Conservation (phyloP, 768 basidiomycete species). For the Termitomyces sp. region DNA sequence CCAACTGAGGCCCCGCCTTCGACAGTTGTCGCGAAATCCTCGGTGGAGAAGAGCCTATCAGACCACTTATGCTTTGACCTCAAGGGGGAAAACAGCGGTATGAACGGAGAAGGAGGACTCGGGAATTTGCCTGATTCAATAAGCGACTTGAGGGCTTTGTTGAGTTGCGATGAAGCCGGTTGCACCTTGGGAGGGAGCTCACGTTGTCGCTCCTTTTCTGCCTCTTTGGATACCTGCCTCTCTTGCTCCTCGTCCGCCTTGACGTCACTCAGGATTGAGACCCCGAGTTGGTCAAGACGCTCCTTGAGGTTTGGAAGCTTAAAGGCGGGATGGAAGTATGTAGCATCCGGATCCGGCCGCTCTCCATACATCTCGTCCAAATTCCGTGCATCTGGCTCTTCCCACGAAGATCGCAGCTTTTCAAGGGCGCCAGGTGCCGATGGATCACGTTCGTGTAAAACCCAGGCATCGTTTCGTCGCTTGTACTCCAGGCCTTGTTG, state of each 20-base stretch:
- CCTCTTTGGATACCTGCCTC: conserved; percentile 37
- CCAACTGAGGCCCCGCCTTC: conserved; percentile 10
- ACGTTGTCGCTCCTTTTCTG: conserved; percentile 27
- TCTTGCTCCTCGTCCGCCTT: conserved; percentile 44
- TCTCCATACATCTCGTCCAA: conserved; percentile 31
- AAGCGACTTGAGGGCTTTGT: neutral
- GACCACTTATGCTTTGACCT: conserved; percentile 13
- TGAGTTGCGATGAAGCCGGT: neutral
- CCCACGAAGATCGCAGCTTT: conserved; percentile 23
- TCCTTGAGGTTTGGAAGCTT: conserved; percentile 15
- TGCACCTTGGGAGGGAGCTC: neutral
- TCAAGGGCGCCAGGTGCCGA: conserved; percentile 7
- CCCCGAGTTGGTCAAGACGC: conserved; percentile 22
- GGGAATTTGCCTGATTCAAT: neutral
- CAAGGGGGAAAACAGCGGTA: conserved; percentile 3
- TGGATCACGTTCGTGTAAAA: neutral
- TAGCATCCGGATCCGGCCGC: conserved; percentile 14
- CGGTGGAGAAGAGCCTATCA: conserved; percentile 22
- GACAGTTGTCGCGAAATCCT: conserved; percentile 29
- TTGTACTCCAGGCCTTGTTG: conserved; percentile 30
- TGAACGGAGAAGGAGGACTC: neutral
- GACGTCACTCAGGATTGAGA: conserved; percentile 12
- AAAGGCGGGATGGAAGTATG: conserved; percentile 2
- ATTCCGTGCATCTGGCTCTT: conserved; percentile 30
- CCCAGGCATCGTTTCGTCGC: conserved; percentile 18